Conservation (phyloP, 192 early-diverging fungal genomes). For the Podila clonocystis region DNA sequence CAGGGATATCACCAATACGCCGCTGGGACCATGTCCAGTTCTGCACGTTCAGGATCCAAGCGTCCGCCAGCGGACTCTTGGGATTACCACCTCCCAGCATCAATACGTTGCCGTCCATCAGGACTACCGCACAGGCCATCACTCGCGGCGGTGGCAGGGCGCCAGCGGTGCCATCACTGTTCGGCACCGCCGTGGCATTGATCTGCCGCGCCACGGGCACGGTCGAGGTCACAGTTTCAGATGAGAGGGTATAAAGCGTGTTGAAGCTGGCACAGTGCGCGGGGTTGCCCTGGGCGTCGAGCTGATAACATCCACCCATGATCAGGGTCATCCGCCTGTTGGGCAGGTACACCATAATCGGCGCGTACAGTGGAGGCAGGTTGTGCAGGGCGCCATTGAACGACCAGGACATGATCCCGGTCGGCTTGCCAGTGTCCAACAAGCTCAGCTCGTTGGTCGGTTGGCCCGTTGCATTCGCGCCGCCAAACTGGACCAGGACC, state of each 20-base stretch:
- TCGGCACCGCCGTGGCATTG: not conserved
- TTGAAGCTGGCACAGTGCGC: not conserved
- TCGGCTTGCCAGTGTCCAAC: conserved; percentile 4
- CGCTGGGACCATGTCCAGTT: conserved; percentile 32
- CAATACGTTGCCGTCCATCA: conserved; percentile 21
- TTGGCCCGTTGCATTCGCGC: conserved; percentile 5
- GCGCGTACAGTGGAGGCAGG: conserved; percentile 28
- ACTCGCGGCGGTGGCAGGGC: conserved; percentile 13
- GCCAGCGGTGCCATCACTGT: conserved; percentile 5
- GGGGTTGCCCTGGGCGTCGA: conserved; percentile 7
- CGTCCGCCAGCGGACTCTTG: conserved; percentile 10
- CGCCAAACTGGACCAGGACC: conserved; percentile 35
- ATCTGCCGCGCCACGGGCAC: not conserved
- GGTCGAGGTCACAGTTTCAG: not conserved
- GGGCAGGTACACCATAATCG: conserved; percentile 21
- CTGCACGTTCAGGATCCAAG: conserved; percentile 31
- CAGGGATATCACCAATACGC: conserved; percentile 14
- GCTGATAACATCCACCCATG: conserved; percentile 44
- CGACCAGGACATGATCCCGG: conserved; percentile 12
- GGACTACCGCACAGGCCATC: conserved; percentile 26
- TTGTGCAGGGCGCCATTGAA: conserved; percentile 10
- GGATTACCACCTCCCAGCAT: conserved; percentile 29
- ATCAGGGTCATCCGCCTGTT: conserved; percentile 10
- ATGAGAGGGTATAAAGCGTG: not conserved
- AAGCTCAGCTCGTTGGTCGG: conserved; percentile 21